Base-by-base conservation (phyloP, 306 rosid genomes). In the Trifolium pratense region DNA sequence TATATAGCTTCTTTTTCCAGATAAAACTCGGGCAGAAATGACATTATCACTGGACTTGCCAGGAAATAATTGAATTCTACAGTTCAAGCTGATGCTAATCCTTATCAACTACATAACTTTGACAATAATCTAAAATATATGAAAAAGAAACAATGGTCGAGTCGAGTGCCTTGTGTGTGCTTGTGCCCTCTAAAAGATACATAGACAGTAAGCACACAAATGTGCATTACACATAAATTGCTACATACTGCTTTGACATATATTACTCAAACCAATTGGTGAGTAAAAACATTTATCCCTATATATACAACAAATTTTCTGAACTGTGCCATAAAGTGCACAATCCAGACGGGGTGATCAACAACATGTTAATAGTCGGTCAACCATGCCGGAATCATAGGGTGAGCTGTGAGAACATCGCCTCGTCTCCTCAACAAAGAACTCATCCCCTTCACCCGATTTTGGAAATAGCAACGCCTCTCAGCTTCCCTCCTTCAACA, bases 291-390 rank as follows among this genome's bases (percentile, higher is more conserved):
- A 86, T 81, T 62, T 60, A 85, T 85, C 84, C 84, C 89, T 78
- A 88, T 86, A 85, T 89, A 66, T 85, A 87, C 86, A 90, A 86
- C 89, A 80, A 68, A 56, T 84, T 14, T 29, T 72, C 85, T 56
- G 71, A 75, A 71, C 80, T 61, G 80, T 77, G 73, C 59, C 71
- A 2, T 5, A 75, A 65, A 66, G 72, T 71, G 81, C 84, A 81
- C 81, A 59, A 83, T 76, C 71, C 69, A 42, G 85, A 75, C 55
- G 63, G 62, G 85, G 74, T 74, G 85, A 81, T 77, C 79, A 73
- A 81, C 79, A 73, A 81, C 79, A 79, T 74, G 93, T 86, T 82
- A 84, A 89, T 76, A 73, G 85, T 86, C 83, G 75, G 85, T 86
- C 83, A 86, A 78, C 83, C 81, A 75, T 58, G 78, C 81, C 45